Conservation (phyloP, 2,329 filamentous ascomycete genomes). For the Colletotrichum agaves region DNA sequence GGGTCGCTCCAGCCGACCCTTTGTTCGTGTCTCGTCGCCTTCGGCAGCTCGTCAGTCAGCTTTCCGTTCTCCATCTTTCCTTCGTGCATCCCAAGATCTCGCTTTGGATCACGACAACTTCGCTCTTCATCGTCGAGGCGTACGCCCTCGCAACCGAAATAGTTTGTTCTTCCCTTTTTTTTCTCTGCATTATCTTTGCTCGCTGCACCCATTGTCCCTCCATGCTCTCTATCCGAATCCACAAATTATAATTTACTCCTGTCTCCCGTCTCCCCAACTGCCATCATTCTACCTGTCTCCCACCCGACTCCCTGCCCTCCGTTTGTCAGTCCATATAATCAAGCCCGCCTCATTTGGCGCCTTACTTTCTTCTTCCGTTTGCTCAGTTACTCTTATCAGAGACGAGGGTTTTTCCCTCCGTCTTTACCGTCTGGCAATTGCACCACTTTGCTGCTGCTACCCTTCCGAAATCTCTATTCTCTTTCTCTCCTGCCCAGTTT, state of each 20-base stretch:
- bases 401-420: conserved; percentile 26
- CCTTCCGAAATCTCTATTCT: conserved; percentile 34
- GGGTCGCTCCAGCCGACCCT: conserved; percentile 27
- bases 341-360: conserved; percentile 27
- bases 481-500: conserved; percentile 39
- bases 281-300: conserved; percentile 19
- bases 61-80: conserved; percentile 20
- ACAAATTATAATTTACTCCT: conserved; percentile 13
- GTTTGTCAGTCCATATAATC: conserved; percentile 31
- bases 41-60: conserved; percentile 6
- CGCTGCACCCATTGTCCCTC: conserved; percentile 30
- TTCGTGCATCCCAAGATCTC: conserved; percentile 31
- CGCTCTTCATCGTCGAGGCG: conserved; percentile 35
- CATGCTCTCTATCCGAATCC: conserved; percentile 20
- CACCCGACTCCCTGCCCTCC: conserved; percentile 29
- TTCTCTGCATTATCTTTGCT: conserved; percentile 36
- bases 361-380: conserved; percentile 32
- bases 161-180: conserved; percentile 39
- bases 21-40: conserved; percentile 37
- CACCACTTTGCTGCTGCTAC: conserved; percentile 30
- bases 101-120: conserved; percentile 33
- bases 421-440: conserved; percentile 34
- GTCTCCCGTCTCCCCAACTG: conserved; percentile 6
- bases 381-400: conserved; percentile 12
- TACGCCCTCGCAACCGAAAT: conserved; percentile 35